Evolutionary conservation across 2,329 filamentous ascomycete genomes (phyloP).

Genomic region (Neofusicoccum sp.): DNA sequence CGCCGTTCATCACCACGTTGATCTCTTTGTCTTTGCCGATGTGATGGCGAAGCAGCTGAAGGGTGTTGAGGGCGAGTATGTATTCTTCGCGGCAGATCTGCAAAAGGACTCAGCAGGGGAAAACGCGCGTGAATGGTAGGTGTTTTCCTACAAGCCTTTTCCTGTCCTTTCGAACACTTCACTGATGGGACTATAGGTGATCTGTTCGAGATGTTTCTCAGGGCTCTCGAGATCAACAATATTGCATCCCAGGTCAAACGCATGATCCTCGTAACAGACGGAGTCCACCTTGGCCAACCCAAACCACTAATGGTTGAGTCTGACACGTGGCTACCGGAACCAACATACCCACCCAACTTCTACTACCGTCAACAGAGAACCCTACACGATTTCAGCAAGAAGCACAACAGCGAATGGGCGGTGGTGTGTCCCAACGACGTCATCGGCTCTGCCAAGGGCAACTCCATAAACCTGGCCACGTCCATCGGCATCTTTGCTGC

Average conservation of each 20-base stretch:
- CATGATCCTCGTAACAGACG: slow-evolving; percentile 51
- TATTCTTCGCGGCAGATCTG: no score
- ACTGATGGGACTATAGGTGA: no score
- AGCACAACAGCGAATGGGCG: slow-evolving; percentile 41
- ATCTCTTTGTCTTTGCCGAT: no score
- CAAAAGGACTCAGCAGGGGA: no score
- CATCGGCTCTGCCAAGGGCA: slow-evolving; percentile 42
- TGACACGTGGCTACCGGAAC: slow-evolving; percentile 44
- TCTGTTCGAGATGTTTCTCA: slow-evolving; percentile 51
- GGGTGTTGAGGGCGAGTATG: no score
- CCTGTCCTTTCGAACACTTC: no score
- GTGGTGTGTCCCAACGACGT: slow-evolving; percentile 49
- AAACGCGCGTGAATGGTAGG: no score
- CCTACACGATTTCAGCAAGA: slow-evolving; percentile 34
- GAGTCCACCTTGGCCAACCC: slow-evolving; percentile 50
- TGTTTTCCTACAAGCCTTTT: no score
- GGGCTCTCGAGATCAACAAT: slow-evolving; percentile 44
- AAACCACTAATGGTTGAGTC: slow-evolving; percentile 51
- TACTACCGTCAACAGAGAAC: slow-evolving; percentile 53
- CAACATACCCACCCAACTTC: slow-evolving; percentile 45
- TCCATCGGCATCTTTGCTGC: slow-evolving; percentile 31
- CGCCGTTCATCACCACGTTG: no score
- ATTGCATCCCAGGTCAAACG: slow-evolving; percentile 44
- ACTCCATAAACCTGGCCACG: slow-evolving; percentile 37
- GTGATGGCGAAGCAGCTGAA: no score